These are phyloP conservation scores for Neoscytalidium dimidiatum DNA, from an alignment of 2,329 filamentous ascomycete species.

Conservation along the genomic window DNA sequence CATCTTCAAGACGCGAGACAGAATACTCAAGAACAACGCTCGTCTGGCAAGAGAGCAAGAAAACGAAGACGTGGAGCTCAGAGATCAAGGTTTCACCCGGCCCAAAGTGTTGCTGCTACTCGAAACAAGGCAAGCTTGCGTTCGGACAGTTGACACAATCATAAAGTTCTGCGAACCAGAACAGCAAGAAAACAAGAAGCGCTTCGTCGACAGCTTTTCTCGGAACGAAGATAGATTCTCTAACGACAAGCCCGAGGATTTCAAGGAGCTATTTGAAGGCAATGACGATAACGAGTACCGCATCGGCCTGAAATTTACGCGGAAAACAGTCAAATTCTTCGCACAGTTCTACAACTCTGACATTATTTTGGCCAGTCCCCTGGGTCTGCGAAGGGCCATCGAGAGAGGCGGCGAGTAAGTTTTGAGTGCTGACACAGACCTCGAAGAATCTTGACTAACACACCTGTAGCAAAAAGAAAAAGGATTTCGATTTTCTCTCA, in stretches of 20 bases:
- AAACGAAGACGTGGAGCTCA: conserved; percentile 66
- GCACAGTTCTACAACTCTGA: conserved; percentile 95
- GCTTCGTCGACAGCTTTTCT: conserved; percentile 83
- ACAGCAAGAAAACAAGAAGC: conserved; percentile 91
- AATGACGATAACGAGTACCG: conserved; percentile 98
- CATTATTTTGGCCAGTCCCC: conserved; percentile 86
- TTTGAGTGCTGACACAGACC: neutral
- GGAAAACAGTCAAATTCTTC: conserved; percentile 94
- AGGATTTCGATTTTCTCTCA: conserved; percentile 86
- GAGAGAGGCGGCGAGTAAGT: conserved; percentile 64
- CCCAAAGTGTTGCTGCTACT: conserved; percentile 91
- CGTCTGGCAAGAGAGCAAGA: conserved; percentile 69
- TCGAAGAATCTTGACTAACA: conserved; percentile 37
- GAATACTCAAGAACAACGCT: conserved; percentile 88
- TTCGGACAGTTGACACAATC: conserved; percentile 75
- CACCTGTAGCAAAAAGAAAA: conserved; percentile 52
- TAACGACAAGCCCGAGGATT: conserved; percentile 79
- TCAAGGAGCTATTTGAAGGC: conserved; percentile 84
- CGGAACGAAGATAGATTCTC: conserved; percentile 69
- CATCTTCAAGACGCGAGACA: conserved; percentile 88
- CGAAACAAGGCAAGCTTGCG: conserved; percentile 84
- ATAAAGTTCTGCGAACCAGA: conserved; percentile 76
- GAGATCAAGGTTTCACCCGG: conserved; percentile 93
- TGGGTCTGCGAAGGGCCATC: conserved; percentile 88
- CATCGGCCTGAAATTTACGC: conserved; percentile 92